Evolutionary conservation across 2,329 filamentous ascomycete species (phyloP), one percentile per base, ranked within the genome.

Genomic region (Clonostachys chloroleuca): DNA sequence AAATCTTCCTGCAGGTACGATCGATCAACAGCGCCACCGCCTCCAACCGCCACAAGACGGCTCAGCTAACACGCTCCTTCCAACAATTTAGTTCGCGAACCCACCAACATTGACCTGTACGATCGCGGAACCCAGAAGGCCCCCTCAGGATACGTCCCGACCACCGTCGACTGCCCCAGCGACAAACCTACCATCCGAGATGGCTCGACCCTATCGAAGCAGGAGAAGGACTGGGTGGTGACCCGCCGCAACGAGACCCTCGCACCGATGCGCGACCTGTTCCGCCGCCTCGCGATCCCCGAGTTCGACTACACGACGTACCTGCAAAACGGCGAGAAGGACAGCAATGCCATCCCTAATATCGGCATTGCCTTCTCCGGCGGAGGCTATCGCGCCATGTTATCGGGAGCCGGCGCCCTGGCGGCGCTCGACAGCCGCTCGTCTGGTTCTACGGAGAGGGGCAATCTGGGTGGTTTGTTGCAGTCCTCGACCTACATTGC

Each of bases 311-410:
- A 83, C n/a, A 73, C 72, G 2, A 62, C 68, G 2, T 97, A 94
- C 62, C 82, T 97, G 56, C 45, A 54, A 17, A 50, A 64, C 49
- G 66, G 52, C 24, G 58, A 64, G 46, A 57, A 34, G 48, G 18
- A 65, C 42, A 44, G 55, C 7, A 61, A 56, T 0, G 65, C 69
- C 24, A 63, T 76, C 51, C 75, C 75, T 45, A 77, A 74, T 54
- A 83, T 95, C 51, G 89, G 76, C 14, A 80, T 95, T 52, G 88
- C 90, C 12, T 73, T 87, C 41, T 94, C 89, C 0, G 90, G 90
- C 12, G 91, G 91, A 61, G 91, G 91, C 35, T 95, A 94, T 63
- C 78, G 91, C 48, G 90, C 91, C n/a, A 74, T 95, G 70, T 73
- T 92, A 71, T 92, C 87, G 59, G 90, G 89, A 36, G 91, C 85